A percentile compares a stretch with the other conserved stretches of the same genome.
phyloP scores from a whole-genome alignment of 768 basidiomycete genomes.

The Mycena chlorophos region DNA sequence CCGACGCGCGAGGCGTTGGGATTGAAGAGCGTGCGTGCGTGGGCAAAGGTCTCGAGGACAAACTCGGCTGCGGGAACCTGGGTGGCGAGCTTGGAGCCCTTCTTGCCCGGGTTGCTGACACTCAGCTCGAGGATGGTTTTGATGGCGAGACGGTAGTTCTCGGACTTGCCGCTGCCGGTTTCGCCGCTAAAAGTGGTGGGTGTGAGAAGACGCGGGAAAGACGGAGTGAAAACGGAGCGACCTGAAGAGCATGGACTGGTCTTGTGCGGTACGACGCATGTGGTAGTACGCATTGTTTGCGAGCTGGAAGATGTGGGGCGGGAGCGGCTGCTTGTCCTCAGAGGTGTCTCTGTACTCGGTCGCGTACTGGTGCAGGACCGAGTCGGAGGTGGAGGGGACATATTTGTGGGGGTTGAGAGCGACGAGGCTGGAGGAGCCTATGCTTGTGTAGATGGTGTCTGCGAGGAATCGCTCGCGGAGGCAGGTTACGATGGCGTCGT shows the following conservation, averaged over 20 bases:
- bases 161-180: constrained; percentile 92
- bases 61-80: constrained; percentile 94
- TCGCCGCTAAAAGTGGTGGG: constrained; percentile 74
- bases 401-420: constrained; percentile 95
- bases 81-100: constrained; percentile 81
- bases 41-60: constrained; percentile 93
- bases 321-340: constrained; percentile 56
- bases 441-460: constrained; percentile 75
- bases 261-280: constrained; percentile 91
- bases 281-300: constrained; percentile 94
- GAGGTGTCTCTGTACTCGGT: constrained; percentile 79
- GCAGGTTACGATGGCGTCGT: constrained; percentile 83
- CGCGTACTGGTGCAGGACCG: constrained; percentile 81
- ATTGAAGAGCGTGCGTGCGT: constrained; percentile 88
- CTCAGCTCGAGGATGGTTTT: constrained; percentile 90
- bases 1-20: constrained; percentile 96
- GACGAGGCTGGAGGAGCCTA: constrained; percentile 74
- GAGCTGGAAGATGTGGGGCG: constrained; percentile 91
- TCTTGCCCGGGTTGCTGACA: constrained; percentile 87
- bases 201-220: not conserved
- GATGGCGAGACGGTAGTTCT: constrained; percentile 85
- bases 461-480: constrained; percentile 86
- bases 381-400: constrained; percentile 79
- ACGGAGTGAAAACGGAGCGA: constrained; percentile 35
- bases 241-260: constrained; percentile 88